phyloP scores from a whole-genome alignment of 495 filamentous ascomycete genomes.

The Durotheca rogersii region DNA sequence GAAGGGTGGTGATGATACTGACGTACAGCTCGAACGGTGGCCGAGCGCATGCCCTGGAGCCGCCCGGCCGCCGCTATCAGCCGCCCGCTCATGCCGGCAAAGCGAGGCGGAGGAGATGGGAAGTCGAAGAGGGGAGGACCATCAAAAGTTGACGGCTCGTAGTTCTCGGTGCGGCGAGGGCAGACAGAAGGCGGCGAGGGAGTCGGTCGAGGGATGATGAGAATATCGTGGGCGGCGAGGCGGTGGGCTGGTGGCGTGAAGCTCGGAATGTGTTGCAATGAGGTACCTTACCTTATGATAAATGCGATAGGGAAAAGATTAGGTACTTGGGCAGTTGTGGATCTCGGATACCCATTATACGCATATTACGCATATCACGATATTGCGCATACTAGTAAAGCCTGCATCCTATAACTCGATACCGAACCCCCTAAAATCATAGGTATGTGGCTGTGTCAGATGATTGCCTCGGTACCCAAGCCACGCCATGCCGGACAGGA shows the following conservation, averaged over 20 bases:
- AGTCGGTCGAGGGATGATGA: background rate
- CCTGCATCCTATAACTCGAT: too few relatives aligned
- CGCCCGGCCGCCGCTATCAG: slow-evolving; percentile 69
- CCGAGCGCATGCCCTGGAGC: slow-evolving; percentile 62
- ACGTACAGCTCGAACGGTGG: slow-evolving; percentile 57
- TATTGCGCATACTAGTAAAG: too few relatives aligned
- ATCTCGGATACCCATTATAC: background rate
- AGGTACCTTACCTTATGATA: too few relatives aligned
- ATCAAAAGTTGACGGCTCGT: slow-evolving; percentile 14
- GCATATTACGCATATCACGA: background rate
- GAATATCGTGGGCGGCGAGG: background rate
- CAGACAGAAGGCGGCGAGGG: background rate
- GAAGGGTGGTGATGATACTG: slow-evolving; percentile 65
- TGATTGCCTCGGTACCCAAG: too few relatives aligned
- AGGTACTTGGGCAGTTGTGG: background rate
- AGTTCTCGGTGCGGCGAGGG: slow-evolving; percentile 1
- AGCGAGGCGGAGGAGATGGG: slow-evolving; percentile 35
- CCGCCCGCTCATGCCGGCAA: slow-evolving; percentile 74
- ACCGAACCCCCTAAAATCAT: too few relatives aligned
- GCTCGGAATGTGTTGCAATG: slow-evolving; percentile 3
- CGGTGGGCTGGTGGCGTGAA: slow-evolving; percentile 24
- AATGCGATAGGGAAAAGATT: too few relatives aligned
- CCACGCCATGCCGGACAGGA: too few relatives aligned
- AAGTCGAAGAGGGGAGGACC: slow-evolving; percentile 15
- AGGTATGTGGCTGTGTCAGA: too few relatives aligned